A percentile compares a stretch with the other conserved stretches of the same genome.
Conservation (phyloP, 768 basidiomycete genomes). For the Calocybe cyanea region DNA sequence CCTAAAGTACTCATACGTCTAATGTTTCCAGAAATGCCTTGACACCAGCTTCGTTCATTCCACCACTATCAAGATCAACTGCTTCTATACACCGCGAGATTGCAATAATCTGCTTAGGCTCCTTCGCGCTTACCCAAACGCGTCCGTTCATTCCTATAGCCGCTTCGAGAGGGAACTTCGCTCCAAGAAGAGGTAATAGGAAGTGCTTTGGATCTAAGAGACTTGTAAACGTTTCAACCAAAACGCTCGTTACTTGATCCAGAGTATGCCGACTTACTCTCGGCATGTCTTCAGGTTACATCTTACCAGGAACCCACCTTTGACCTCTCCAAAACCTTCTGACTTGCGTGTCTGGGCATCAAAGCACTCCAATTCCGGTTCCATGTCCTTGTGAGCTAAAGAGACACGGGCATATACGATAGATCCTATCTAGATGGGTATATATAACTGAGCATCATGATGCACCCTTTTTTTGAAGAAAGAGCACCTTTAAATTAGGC, state of each 20-base stretch:
- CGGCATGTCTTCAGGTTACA: conserved; percentile 86
- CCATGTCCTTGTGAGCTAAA: conserved; percentile 95
- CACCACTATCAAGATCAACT: conserved; percentile 70
- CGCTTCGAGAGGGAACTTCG: conserved; percentile 79
- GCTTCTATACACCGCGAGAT: conserved; percentile 77
- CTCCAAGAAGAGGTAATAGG: conserved; percentile 75
- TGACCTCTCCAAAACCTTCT: conserved; percentile 91
- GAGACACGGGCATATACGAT: conserved; percentile 91
- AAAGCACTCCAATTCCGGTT: conserved; percentile 96
- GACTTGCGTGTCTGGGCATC: conserved; percentile 90
- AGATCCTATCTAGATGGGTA: conserved; percentile 67
- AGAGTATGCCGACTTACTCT: conserved; percentile 49
- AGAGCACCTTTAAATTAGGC: conserved; percentile 81
- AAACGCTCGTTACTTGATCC: not conserved
- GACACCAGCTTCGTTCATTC: conserved; percentile 50
- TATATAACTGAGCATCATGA: not conserved
- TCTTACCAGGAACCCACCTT: conserved; percentile 78
- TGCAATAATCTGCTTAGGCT: conserved; percentile 70
- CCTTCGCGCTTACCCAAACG: conserved; percentile 82
- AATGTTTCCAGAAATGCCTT: conserved; percentile 49
- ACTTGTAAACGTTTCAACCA: conserved; percentile 31
- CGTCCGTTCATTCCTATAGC: conserved; percentile 92
- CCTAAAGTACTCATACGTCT: conserved; percentile 40
- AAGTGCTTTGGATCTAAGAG: conserved; percentile 80
- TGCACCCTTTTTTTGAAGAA: conserved; percentile 1